Conservation (phyloP, 2,329 filamentous ascomycete genomes). For the Whalleya microplaca region DNA sequence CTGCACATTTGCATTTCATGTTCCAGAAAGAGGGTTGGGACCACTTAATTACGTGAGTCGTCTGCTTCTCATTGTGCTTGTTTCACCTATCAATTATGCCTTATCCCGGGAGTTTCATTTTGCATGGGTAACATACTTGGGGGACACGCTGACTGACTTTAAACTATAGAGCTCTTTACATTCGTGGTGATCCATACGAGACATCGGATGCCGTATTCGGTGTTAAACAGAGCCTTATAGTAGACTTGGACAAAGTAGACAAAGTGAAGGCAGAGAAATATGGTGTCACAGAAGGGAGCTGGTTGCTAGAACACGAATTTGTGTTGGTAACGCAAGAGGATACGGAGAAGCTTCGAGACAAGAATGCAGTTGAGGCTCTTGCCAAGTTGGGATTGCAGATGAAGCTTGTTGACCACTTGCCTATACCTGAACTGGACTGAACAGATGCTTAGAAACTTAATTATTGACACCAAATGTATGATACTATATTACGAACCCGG, state of each 20-base stretch:
- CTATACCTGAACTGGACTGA: conserved; percentile 68
- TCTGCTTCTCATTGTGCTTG: background rate
- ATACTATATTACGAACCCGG: too few species aligned
- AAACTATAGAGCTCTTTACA: conserved; percentile 67
- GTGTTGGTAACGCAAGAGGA: conserved; percentile 75
- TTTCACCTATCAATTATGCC: background rate
- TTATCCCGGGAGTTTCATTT: background rate
- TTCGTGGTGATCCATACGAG: conserved; percentile 79
- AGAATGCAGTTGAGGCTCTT: conserved; percentile 67
- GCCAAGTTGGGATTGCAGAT: conserved; percentile 68
- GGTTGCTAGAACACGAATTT: conserved; percentile 74
- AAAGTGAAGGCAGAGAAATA: conserved; percentile 62
- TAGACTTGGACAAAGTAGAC: conserved; percentile 60
- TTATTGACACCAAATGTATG: too few species aligned
- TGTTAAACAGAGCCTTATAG: conserved; percentile 78
- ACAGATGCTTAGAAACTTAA: background rate
- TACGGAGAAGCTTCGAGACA: conserved; percentile 66
- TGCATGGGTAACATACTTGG: too few species aligned
- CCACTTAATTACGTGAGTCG: conserved; percentile 78
- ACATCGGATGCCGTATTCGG: conserved; percentile 85
- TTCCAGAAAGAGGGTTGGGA: conserved; percentile 81
- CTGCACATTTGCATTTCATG: conserved; percentile 87
- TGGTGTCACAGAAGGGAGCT: conserved; percentile 63
- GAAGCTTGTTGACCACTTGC: conserved; percentile 75
- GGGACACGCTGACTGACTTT: background rate